phyloP scores from a whole-genome alignment of 805 yeast genomes.

The Metschnikowia bowlesiae region DNA sequence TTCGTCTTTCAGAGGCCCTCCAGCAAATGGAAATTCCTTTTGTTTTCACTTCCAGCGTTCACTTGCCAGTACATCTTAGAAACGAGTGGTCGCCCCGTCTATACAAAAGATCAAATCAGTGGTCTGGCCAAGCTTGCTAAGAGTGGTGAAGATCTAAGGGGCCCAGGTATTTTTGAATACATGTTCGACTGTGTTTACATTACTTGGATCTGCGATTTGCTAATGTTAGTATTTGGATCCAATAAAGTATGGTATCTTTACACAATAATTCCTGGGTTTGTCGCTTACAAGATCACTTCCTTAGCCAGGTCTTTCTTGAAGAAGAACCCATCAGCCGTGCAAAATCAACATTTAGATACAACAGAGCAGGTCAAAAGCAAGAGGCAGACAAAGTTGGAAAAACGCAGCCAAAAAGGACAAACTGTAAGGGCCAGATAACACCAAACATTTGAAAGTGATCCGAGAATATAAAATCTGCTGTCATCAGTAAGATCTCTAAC shows the following conservation, averaged over 20 bases:
- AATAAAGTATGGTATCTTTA: slow-evolving; percentile 58
- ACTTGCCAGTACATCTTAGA: slow-evolving; percentile 53
- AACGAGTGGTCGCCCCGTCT: slow-evolving; percentile 56
- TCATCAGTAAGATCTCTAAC: background rate
- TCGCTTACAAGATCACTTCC: slow-evolving; percentile 43
- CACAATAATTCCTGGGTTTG: slow-evolving; percentile 49
- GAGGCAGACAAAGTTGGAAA: slow-evolving; percentile 16
- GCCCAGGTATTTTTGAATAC: slow-evolving; percentile 65
- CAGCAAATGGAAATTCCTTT: slow-evolving; percentile 20
- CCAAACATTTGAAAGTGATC: background rate
- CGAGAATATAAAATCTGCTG: background rate
- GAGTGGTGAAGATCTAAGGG: slow-evolving; percentile 60
- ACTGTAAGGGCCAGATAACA: slow-evolving; percentile 3
- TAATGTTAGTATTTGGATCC: slow-evolving; percentile 51
- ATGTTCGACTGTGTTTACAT: slow-evolving; percentile 66
- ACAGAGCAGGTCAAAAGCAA: slow-evolving; percentile 13
- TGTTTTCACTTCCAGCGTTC: slow-evolving; percentile 35
- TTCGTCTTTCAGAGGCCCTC: slow-evolving; percentile 14
- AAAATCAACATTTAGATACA: background rate
- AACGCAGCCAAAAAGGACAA: slow-evolving; percentile 12
- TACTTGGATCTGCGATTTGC: slow-evolving; percentile 53
- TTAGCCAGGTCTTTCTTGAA: slow-evolving; percentile 24
- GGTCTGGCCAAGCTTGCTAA: slow-evolving; percentile 34
- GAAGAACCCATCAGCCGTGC: slow-evolving; percentile 1
- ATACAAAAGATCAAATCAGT: slow-evolving; percentile 32